Percentiles rank a stretch among this genome's conserved stretches.
Evolutionary conservation across 352 stramenopile species (phyloP).

Genomic region (Globisporangium parvum): DNA sequence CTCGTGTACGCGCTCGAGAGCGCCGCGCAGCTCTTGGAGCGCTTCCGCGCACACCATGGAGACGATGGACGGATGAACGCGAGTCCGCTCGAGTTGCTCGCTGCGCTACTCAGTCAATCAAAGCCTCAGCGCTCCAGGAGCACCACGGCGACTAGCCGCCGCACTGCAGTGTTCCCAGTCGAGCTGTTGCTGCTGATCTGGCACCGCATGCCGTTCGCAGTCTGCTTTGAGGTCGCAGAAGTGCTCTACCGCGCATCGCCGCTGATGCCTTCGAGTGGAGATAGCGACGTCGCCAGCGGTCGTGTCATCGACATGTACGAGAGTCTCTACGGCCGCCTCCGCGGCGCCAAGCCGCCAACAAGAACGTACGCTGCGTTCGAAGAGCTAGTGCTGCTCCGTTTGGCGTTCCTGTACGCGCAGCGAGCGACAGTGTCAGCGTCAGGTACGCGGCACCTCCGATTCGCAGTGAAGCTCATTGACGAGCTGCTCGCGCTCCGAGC

Average conservation of each 20-base stretch:
- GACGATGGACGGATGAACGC: constrained; percentile 8
- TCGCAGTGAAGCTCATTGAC: constrained; percentile 19
- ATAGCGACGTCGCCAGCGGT: background rate
- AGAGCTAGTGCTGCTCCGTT: constrained; percentile 42
- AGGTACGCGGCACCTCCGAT: constrained; percentile 12
- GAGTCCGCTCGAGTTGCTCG: constrained; percentile 2
- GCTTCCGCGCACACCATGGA: constrained; percentile 18
- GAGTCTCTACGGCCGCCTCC: constrained; percentile 46
- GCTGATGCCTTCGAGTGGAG: constrained; percentile 1
- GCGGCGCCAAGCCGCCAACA: constrained; percentile 21
- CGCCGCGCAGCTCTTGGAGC: constrained; percentile 27
- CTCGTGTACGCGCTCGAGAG: constrained; percentile 24
- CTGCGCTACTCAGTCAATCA: background rate
- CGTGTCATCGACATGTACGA: constrained; percentile 42
- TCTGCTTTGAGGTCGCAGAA: constrained; percentile 63
- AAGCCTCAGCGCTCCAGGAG: background rate
- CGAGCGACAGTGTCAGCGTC: background rate
- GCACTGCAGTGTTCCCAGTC: constrained; percentile 2
- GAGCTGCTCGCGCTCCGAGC: constrained; percentile 28
- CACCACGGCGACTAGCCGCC: background rate
- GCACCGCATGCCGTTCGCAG: constrained; percentile 47
- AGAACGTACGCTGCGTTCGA: constrained; percentile 33
- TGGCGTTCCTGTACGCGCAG: constrained; percentile 46
- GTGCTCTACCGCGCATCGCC: constrained; percentile 33
- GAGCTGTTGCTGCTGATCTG: constrained; percentile 40